Evolutionary conservation across 306 rosid genomes (phyloP).

Genomic region (Cucurbita pepo): DNA sequence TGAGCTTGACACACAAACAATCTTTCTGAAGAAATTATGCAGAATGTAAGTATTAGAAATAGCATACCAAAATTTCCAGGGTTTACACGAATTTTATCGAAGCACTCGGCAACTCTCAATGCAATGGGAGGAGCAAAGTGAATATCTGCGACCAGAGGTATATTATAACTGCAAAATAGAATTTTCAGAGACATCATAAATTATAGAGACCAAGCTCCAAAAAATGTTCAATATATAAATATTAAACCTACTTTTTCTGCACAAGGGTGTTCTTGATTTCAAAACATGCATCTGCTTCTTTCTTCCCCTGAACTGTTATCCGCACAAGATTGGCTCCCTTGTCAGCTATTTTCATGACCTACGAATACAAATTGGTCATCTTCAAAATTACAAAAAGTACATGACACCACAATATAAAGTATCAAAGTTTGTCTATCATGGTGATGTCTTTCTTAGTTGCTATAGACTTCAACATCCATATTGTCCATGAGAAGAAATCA

Average conservation of each 20-base stretch:
- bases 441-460: not conserved
- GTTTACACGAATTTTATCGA: conserved; percentile 14
- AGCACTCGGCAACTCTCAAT: conserved; percentile 14
- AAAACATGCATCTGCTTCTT: conserved; percentile 93
- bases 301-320: conserved; percentile 95
- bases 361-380: conserved; percentile 8
- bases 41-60: not conserved
- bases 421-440: not conserved
- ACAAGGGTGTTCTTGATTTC: conserved; percentile 84
- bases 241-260: conserved; percentile 66
- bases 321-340: conserved; percentile 88
- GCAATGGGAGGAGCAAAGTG: conserved; percentile 10
- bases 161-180: conserved; percentile 34
- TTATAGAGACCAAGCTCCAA: not conserved
- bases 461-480: not conserved
- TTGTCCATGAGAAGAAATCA: not conserved
- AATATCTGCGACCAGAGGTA: conserved; percentile 16
- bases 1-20: conserved; percentile 13
- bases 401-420: not conserved
- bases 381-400: not conserved
- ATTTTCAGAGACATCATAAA: conserved; percentile 17
- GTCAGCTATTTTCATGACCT: conserved; percentile 96
- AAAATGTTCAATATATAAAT: conserved; percentile 1
- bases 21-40: not conserved
- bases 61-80: conserved; percentile 45